Evolutionary conservation across 805 yeast genomes (phyloP).

Genomic region (Yarrowia alimentaria): DNA sequence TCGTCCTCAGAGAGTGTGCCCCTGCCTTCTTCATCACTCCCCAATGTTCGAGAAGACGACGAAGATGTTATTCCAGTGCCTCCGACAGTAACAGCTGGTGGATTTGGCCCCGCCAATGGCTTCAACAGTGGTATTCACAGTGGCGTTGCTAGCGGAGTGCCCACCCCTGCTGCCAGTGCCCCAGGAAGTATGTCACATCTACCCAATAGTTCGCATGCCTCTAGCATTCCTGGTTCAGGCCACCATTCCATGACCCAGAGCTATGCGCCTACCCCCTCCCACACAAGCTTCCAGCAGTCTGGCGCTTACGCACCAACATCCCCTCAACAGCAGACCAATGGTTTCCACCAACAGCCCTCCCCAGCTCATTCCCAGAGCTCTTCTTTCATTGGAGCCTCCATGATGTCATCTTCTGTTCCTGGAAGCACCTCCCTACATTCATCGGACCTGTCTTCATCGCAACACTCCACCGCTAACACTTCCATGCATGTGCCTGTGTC

Average conservation of each 20-base stretch:
- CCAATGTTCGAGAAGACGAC: slow-evolving; percentile 16
- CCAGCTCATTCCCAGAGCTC: slow-evolving; percentile 17
- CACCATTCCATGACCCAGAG: too few relatives aligned
- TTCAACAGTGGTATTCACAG: slow-evolving; percentile 17
- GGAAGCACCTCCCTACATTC: slow-evolving; percentile 21
- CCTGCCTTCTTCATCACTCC: slow-evolving; percentile 13
- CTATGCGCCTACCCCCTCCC: too few relatives aligned
- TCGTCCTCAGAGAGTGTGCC: slow-evolving; percentile 23
- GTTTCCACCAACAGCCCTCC: slow-evolving; percentile 8
- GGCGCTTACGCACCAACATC: neutral
- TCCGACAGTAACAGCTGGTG: neutral
- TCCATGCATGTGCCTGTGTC: slow-evolving; percentile 14
- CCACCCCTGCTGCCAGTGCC: too few relatives aligned
- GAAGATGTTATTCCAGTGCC: slow-evolving; percentile 2
- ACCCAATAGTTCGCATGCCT: too few relatives aligned
- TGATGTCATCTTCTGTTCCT: slow-evolving; percentile 18
- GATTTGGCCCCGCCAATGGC: slow-evolving; percentile 2
- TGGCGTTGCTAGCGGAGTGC: too few relatives aligned
- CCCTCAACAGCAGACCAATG: slow-evolving; percentile 4
- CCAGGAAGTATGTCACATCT: slow-evolving; percentile 5
- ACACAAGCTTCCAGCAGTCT: neutral
- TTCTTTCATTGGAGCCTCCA: slow-evolving; percentile 8
- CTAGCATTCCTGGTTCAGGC: too few relatives aligned
- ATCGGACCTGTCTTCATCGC: slow-evolving; percentile 23
- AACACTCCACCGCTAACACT: slow-evolving; percentile 16